These are phyloP conservation scores for Adansonia madagascariensis DNA, from an alignment of 441 rosid genomes.

Conservation along the genomic window DNA sequence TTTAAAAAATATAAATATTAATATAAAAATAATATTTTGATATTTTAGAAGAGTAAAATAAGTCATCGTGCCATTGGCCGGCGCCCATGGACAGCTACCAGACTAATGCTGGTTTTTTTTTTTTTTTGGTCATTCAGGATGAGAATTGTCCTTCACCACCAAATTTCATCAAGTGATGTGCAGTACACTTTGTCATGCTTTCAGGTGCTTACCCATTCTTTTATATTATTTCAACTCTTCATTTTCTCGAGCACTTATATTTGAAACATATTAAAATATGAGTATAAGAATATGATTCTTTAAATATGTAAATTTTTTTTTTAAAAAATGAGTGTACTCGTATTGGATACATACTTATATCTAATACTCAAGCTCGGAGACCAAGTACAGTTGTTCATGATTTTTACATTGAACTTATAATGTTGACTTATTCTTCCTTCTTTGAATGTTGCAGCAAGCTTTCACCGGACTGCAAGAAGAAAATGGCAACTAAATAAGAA, in stretches of 20 bases:
- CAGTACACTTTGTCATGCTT: conserved; percentile 67
- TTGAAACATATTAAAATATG: not conserved
- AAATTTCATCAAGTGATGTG: conserved; percentile 76
- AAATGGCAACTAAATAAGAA: conserved; percentile 35
- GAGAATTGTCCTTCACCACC: conserved; percentile 86
- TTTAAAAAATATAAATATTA: no score
- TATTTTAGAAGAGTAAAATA: no score
- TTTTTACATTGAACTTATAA: not conserved
- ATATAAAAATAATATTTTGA: not conserved
- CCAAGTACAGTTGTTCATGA: not conserved
- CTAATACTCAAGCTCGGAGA: not conserved
- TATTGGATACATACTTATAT: not conserved
- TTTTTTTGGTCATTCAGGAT: conserved; percentile 46
- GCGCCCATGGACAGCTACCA: no score
- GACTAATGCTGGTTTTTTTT: not conserved
- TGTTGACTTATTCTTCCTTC: not conserved
- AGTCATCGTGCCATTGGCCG: no score
- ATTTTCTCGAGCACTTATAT: not conserved
- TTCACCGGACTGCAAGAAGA: conserved; percentile 37
- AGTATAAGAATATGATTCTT: no score
- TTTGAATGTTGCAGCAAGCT: conserved; percentile 46
- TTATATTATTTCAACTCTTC: not conserved
- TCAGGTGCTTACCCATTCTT: conserved; percentile 44
- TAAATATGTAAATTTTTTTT: no score
- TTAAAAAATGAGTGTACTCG: not conserved